Percentiles rank a stretch among this genome's conserved stretches.
These are phyloP conservation scores for Trebouxia sp. DNA, from an alignment of 139 green algal genomes.

Conservation along the genomic window DNA sequence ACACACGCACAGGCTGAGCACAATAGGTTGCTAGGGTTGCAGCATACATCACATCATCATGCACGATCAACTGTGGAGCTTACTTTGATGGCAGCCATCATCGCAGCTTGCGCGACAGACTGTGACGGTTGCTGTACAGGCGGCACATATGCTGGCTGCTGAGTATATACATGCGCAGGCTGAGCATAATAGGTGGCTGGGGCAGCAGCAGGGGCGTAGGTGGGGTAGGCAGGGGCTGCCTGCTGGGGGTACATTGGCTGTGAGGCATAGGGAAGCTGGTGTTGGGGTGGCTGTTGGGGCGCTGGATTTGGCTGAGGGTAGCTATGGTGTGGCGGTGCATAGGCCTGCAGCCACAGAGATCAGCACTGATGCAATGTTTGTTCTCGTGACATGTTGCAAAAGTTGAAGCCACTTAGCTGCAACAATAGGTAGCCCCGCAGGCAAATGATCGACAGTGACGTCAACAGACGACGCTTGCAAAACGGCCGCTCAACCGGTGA, in stretches of 20 bases:
- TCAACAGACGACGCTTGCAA: too few relatives aligned
- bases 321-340: conserved; percentile 6
- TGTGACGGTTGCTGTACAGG: not conserved
- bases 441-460: too few relatives aligned
- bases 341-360: conserved; percentile 13
- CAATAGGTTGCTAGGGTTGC: not conserved
- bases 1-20: not conserved
- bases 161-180: not conserved
- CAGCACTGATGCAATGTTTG: too few relatives aligned
- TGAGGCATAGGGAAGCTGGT: conserved; percentile 14
- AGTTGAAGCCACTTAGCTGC: too few relatives aligned
- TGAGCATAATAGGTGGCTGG: not conserved
- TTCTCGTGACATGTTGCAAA: too few relatives aligned
- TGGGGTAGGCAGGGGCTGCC: conserved; percentile 1
- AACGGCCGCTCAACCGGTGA: too few relatives aligned
- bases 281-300: not conserved
- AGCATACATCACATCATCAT: too few relatives aligned
- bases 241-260: conserved; percentile 18
- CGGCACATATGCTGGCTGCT: conserved; percentile 15
- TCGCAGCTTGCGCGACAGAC: not conserved
- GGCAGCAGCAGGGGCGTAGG: conserved; percentile 1
- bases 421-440: too few relatives aligned
- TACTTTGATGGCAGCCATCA: conserved; percentile 32
- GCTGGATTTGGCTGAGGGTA: not conserved
- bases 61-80: not conserved